Evolutionary conservation across 140 eudicot species (phyloP), one percentile per base, ranked within the genome.

Genomic region (Oenanthe javanica): DNA sequence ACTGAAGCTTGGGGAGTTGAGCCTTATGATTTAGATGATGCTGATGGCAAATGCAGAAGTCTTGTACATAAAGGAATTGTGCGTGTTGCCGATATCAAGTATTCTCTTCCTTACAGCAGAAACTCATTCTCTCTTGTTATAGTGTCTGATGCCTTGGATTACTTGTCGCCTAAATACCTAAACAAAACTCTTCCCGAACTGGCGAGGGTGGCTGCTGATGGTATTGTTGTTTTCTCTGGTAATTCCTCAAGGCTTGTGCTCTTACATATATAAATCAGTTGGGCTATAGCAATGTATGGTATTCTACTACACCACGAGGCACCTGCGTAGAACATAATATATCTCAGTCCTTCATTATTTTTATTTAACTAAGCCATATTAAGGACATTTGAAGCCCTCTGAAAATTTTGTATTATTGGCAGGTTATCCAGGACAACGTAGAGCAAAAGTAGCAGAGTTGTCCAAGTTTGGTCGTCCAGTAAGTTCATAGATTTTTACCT

Each of bases 1-100:
- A 90, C 95, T 5, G 98, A 90, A 86, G 97, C 98, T 21, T 93
- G 98, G 98, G 98, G 98, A 75, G 83, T 93, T 63, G 98, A 93
- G 76, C 98, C 98, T 2, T 93, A 91, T 84, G 98, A 93, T 69
- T 84, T 93, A 51, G 98, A 93, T 71, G 98, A 94, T 54, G 85
- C 86, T 80, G 98, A 94, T 89, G 87, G 75, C 63, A 85, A 78
- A 82, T 94, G 98, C 91, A 89, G 82, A 78, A 89, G 83, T 79
- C 98, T 94, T 77, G 87, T 92, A 48, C 91, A 86, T 71, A 92
- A 90, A 84, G 98, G 97, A 79, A 54, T 92, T 81, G 96, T 94
- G 61, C 96, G 98, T 45, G 90, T 91, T 45, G 97, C 97, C 71
- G 98, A 93, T 90, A 88, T 93, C 15, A 93, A 93, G 81, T 94